phyloP scores from a whole-genome alignment of 495 filamentous ascomycete species.

The Penicillium angulare region DNA sequence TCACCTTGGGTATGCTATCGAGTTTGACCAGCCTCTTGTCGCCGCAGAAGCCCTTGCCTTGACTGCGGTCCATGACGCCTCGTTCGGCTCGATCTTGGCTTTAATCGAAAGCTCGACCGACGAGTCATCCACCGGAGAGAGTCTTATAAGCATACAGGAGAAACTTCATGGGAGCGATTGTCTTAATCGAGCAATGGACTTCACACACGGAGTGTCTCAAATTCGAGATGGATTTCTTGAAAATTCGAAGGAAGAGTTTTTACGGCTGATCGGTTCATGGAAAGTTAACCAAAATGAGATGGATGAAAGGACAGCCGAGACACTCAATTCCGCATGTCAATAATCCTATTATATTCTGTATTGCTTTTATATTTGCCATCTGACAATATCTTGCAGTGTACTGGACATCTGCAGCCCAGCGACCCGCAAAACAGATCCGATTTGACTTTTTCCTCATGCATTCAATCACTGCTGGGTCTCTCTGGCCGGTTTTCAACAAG shows the following conservation, averaged over 20 bases:
- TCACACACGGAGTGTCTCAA: conserved; percentile 12
- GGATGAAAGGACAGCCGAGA: conserved; percentile 28
- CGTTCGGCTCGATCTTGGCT: conserved; percentile 15
- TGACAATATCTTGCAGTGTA: conserved; percentile 10
- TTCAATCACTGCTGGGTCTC: conserved; percentile 31
- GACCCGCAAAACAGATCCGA: conserved; percentile 25
- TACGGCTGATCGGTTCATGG: conserved; percentile 18
- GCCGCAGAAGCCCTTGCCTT: conserved; percentile 39
- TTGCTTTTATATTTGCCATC: not conserved
- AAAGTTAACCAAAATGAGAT: conserved; percentile 16
- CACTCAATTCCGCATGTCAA: conserved; percentile 20
- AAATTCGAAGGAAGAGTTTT: conserved; percentile 20
- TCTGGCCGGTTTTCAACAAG: conserved; percentile 24
- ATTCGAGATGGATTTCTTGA: conserved; percentile 16
- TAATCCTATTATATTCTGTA: not conserved
- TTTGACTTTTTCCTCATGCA: conserved; percentile 47
- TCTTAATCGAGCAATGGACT: conserved; percentile 24
- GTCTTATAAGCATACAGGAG: conserved; percentile 10
- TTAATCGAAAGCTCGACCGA: conserved; percentile 13
- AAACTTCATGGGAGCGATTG: conserved; percentile 8
- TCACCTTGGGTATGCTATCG: conserved; percentile 38
- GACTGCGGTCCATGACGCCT: conserved; percentile 28
- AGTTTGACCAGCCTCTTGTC: conserved; percentile 37
- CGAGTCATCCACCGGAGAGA: not conserved
- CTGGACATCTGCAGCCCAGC: conserved; percentile 23